A percentile compares a stretch with the other conserved stretches of the same genome.
Conservation (phyloP, 306 rosid genomes). For the Canavalia gladiata region DNA sequence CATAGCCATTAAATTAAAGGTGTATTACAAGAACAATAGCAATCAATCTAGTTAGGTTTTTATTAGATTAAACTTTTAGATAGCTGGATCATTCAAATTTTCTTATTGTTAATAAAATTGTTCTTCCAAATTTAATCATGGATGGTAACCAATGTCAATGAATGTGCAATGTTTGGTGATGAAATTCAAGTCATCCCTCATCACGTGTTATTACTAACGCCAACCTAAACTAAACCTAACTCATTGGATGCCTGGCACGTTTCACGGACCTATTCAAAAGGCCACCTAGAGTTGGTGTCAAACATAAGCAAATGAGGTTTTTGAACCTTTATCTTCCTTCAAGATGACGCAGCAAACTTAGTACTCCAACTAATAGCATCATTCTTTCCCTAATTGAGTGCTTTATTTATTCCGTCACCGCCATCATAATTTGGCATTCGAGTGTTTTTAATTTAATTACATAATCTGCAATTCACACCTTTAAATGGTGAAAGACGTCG, state of each 20-base stretch:
- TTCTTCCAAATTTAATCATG: conserved; percentile 4
- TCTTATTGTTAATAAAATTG: not conserved
- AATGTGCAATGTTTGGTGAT: not conserved
- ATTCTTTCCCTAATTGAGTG: not conserved
- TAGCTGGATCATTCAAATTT: not conserved
- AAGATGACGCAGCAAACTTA: conserved; percentile 31
- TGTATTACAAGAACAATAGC: not conserved
- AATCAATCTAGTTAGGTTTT: not conserved
- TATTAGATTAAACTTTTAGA: not conserved
- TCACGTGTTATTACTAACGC: conserved; percentile 10
- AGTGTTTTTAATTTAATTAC: conserved; percentile 11
- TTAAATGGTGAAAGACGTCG: not conserved
- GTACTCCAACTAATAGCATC: not conserved
- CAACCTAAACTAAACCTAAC: conserved; percentile 7
- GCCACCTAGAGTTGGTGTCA: not conserved
- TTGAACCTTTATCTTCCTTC: not conserved
- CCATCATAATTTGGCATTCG: conserved; percentile 7
- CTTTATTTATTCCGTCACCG: conserved; percentile 7
- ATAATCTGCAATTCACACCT: not conserved
- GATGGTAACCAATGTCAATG: not conserved
- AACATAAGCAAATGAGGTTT: not conserved
- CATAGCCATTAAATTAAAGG: not conserved
- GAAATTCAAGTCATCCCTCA: not conserved
- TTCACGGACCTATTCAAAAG: conserved; percentile 22
- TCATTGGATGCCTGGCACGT: not conserved